Conservation (phyloP, 139 green algal species). For the Chlamydomonas eustigma region DNA sequence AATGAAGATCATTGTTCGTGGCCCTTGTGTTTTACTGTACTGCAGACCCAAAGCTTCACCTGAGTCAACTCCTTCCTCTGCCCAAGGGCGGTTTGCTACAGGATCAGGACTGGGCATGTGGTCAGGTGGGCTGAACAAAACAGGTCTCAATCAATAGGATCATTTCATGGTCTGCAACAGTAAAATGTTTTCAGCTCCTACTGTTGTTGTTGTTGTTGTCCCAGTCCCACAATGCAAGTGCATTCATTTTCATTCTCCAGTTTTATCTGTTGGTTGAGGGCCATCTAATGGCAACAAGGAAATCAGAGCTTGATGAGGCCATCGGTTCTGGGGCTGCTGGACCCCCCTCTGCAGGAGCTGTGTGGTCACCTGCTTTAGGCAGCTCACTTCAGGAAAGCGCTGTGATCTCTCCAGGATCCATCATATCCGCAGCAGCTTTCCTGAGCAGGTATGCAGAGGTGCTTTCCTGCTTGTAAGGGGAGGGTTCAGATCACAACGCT, state of each 20-base stretch:
- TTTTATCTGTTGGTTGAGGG: constrained; percentile 56
- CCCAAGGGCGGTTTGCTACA: constrained; percentile 38
- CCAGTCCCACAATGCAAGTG: no score
- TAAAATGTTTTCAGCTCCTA: no score
- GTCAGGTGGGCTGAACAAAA: no score
- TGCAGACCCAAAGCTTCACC: constrained; percentile 1
- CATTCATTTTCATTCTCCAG: no score
- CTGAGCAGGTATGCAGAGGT: constrained; percentile 28
- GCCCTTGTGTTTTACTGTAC: background rate
- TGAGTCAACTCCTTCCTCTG: constrained; percentile 27
- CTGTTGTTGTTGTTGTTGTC: no score
- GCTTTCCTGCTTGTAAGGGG: background rate
- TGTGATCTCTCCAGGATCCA: constrained; percentile 27
- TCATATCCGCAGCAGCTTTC: constrained; percentile 58
- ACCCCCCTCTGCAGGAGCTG: background rate
- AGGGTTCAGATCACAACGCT: background rate
- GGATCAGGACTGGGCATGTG: constrained; percentile 36
- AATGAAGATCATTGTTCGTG: background rate
- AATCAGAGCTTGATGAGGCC: background rate
- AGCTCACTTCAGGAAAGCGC: constrained; percentile 19
- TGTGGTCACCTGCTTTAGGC: background rate
- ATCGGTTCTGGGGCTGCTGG: background rate
- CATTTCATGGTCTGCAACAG: no score
- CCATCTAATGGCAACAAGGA: constrained; percentile 45
- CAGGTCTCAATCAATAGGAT: no score